These are phyloP conservation scores for Volvox africanus DNA, from an alignment of 139 green algal genomes.

Conservation along the genomic window DNA sequence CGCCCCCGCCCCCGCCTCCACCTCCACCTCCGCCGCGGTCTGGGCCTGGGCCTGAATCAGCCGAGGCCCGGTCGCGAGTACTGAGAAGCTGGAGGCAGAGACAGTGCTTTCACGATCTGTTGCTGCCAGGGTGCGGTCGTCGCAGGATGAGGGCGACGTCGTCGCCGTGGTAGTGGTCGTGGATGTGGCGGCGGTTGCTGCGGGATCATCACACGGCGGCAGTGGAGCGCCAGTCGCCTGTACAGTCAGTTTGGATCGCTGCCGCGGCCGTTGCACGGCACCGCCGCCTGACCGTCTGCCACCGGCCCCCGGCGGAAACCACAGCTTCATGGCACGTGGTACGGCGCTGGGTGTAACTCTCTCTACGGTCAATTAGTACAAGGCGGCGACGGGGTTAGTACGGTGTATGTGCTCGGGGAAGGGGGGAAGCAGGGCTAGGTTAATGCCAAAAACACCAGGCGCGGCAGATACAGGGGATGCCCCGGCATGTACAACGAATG, in stretches of 20 bases:
- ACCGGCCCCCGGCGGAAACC: constrained; percentile 23
- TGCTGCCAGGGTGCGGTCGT: too few relatives aligned
- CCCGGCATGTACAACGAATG: too few relatives aligned
- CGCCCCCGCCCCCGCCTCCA: not conserved
- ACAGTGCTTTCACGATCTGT: not conserved
- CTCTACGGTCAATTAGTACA: not conserved
- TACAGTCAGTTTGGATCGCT: not conserved
- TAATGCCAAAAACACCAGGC: too few relatives aligned
- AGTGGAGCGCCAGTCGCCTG: too few relatives aligned
- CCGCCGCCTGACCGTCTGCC: too few relatives aligned
- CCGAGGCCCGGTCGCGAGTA: too few relatives aligned
- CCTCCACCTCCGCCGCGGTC: too few relatives aligned
- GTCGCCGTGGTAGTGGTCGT: not conserved
- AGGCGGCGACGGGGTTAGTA: not conserved
- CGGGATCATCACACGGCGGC: not conserved
- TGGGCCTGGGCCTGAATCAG: too few relatives aligned
- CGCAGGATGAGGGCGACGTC: too few relatives aligned
- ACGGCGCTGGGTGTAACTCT: not conserved
- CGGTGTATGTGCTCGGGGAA: not conserved
- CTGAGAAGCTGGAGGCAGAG: too few relatives aligned
- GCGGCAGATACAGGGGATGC: too few relatives aligned
- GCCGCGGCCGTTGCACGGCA: not conserved
- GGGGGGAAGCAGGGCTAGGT: too few relatives aligned
- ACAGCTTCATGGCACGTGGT: constrained; percentile 16
- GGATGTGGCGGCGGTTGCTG: not conserved